These are phyloP conservation scores for Cryptosporidium ubiquitum DNA, from an alignment of 169 alveolate species.

Conservation along the genomic window DNA sequence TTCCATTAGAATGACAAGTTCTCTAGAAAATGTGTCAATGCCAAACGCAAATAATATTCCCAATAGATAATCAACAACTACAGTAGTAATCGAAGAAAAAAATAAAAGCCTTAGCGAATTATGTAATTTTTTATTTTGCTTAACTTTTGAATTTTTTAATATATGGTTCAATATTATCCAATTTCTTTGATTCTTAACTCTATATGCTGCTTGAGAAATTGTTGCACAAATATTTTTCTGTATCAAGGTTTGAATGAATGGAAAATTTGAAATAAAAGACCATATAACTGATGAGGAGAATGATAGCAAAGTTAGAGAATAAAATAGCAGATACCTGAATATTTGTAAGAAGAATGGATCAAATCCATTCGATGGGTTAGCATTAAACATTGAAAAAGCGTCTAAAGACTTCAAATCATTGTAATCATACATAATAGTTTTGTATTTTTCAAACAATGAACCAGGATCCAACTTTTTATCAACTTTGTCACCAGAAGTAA, in stretches of 20 bases:
- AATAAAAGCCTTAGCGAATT: slow-evolving; percentile 19
- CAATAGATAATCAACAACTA: slow-evolving; percentile 40
- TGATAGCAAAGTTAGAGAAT: slow-evolving; percentile 11
- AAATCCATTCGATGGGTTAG: background rate
- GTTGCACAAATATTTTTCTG: slow-evolving; percentile 61
- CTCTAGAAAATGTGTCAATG: slow-evolving; percentile 41
- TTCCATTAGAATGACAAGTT: slow-evolving; percentile 40
- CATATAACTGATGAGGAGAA: slow-evolving; percentile 21
- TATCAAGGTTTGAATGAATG: slow-evolving; percentile 22
- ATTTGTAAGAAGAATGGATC: slow-evolving; percentile 56
- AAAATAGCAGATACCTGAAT: slow-evolving; percentile 38
- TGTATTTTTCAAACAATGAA: slow-evolving; percentile 17
- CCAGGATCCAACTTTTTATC: background rate
- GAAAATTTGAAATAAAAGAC: slow-evolving; percentile 44
- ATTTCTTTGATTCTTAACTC: slow-evolving; percentile 52
- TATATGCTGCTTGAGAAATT: slow-evolving; percentile 42
- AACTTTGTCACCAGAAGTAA: background rate
- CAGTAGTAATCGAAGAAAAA: slow-evolving; percentile 43
- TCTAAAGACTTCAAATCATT: background rate
- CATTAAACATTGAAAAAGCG: background rate
- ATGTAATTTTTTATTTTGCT: slow-evolving; percentile 11
- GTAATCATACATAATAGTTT: background rate
- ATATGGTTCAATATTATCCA: slow-evolving; percentile 51
- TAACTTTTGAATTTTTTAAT: background rate
- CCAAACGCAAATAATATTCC: slow-evolving; percentile 53